A percentile compares a stretch with the other conserved stretches of the same genome.
Conservation (phyloP, 176 grass and related monocot species). For the Puccinellia tenuiflora region DNA sequence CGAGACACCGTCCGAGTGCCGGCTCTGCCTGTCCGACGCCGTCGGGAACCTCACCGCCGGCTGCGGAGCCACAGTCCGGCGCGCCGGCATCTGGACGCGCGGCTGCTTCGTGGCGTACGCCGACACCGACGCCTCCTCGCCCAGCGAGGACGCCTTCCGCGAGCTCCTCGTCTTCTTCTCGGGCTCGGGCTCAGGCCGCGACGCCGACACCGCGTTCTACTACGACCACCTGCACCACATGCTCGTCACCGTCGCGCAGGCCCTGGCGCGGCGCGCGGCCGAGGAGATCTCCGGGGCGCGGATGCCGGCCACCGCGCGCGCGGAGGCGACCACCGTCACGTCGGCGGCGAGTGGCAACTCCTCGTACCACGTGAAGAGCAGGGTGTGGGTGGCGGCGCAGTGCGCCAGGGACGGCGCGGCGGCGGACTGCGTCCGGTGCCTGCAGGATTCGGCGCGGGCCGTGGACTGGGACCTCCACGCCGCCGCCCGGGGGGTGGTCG, state of each 20-base stretch:
- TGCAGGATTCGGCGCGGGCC: no score
- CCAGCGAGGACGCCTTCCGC: not conserved
- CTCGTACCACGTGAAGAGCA: no score
- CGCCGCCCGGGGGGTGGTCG: no score
- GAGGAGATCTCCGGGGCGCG: not conserved
- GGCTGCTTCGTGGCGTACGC: slow-evolving; percentile 7
- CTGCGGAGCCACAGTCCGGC: not conserved
- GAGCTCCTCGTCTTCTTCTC: not conserved
- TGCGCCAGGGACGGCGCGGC: no score
- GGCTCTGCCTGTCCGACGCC: not conserved
- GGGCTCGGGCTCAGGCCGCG: not conserved
- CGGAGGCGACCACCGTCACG: not conserved
- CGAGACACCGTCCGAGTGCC: not conserved
- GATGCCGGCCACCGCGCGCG: not conserved
- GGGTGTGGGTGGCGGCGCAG: no score
- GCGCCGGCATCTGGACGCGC: not conserved
- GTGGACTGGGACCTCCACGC: no score
- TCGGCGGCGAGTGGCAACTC: no score
- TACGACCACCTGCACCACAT: not conserved
- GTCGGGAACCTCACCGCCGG: not conserved
- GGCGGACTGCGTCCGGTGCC: no score
- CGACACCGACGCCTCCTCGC: not conserved
- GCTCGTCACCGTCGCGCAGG: not conserved
- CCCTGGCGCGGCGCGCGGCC: not conserved
- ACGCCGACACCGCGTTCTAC: not conserved